Percentiles rank a stretch among this genome's conserved stretches.
phyloP scores from a whole-genome alignment of 2,329 filamentous ascomycete species.

The Lasiodiplodia sp. region DNA sequence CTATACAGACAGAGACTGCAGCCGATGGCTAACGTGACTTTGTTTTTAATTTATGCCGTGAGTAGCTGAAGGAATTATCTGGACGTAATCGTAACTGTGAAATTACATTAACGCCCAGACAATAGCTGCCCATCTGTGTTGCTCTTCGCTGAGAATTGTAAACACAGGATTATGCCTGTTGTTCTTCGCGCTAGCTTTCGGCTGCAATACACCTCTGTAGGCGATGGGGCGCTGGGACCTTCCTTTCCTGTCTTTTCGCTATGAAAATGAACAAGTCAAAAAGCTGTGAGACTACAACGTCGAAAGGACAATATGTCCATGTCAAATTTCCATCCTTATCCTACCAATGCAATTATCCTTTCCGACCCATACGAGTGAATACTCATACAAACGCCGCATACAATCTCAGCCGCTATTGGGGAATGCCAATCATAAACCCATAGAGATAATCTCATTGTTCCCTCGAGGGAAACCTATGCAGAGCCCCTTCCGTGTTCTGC shows the following conservation, averaged over 20 bases:
- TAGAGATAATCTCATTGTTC: background rate
- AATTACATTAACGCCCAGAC: background rate
- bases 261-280: background rate
- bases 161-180: no score
- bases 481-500: slow-evolving; percentile 15
- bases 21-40: no score
- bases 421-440: background rate
- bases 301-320: background rate
- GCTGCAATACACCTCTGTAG: no score
- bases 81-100: background rate
- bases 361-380: background rate
- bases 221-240: background rate
- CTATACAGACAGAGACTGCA: background rate
- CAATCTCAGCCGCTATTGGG: background rate
- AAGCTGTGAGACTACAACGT: background rate
- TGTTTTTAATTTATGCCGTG: no score
- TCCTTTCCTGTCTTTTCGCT: background rate
- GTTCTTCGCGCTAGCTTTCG: no score
- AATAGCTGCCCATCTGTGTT: background rate
- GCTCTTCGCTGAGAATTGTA: no score
- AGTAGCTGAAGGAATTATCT: background rate
- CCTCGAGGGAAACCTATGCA: background rate
- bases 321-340: background rate
- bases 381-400: slow-evolving; percentile 4
- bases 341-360: background rate